Percentiles rank a stretch among this genome's conserved stretches.
Conservation (phyloP, 331 rosid species). For the Erythrophleum ivorense region DNA sequence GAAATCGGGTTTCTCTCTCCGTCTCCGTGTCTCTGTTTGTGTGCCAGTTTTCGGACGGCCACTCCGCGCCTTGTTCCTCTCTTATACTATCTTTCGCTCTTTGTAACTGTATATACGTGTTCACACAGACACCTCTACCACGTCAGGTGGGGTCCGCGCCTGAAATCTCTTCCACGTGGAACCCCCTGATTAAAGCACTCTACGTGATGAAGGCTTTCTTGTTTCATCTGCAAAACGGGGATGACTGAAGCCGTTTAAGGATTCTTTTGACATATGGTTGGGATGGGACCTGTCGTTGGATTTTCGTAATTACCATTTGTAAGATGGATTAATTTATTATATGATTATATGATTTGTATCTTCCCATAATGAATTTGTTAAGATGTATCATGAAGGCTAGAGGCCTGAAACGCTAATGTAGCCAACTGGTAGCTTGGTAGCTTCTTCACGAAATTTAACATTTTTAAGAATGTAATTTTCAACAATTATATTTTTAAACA, state of each 20-base stretch:
- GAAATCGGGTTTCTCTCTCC: slow-evolving; percentile 11
- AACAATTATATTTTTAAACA: too few species aligned
- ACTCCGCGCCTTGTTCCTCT: slow-evolving; percentile 52
- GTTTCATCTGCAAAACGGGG: background rate
- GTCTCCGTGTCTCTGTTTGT: slow-evolving; percentile 2
- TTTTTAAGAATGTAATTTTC: too few species aligned
- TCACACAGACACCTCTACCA: slow-evolving; percentile 33
- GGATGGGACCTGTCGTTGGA: background rate
- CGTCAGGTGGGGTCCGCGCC: slow-evolving; percentile 61
- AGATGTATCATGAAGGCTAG: background rate
- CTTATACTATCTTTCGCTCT: slow-evolving; percentile 30
- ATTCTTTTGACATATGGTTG: background rate
- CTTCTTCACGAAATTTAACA: background rate
- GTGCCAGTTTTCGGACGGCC: slow-evolving; percentile 53
- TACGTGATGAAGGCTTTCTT: slow-evolving; percentile 51
- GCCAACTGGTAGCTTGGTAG: too few species aligned
- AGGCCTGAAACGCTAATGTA: too few species aligned
- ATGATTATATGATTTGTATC: background rate
- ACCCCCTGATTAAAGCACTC: slow-evolving; percentile 29
- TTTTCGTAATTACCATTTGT: background rate
- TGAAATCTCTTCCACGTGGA: slow-evolving; percentile 54
- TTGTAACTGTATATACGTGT: background rate
- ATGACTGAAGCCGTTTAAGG: background rate
- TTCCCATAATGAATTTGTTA: background rate
- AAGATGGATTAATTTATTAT: background rate